Percentiles rank a stretch among this genome's conserved stretches.
Conservation (phyloP, 1,284 basidiomycete genomes). For the Ceratobasidium sp. region DNA sequence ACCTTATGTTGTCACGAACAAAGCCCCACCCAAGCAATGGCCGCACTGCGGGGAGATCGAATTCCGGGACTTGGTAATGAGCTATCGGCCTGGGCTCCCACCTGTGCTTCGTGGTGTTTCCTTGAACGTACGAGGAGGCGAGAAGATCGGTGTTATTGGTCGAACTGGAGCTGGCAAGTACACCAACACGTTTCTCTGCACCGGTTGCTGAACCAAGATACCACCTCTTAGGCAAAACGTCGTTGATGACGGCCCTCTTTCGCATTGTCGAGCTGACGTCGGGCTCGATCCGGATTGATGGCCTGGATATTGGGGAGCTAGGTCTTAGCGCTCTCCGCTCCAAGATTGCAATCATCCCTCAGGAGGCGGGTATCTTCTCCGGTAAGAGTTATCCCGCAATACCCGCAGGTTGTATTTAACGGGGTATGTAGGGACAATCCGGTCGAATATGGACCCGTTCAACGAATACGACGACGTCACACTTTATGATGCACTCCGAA, state of each 20-base stretch:
- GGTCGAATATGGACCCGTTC: conserved; percentile 80
- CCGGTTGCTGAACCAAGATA: conserved; percentile 22
- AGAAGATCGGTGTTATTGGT: conserved; percentile 68
- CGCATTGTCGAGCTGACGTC: conserved; percentile 59
- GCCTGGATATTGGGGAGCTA: conserved; percentile 62
- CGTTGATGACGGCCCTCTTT: conserved; percentile 66
- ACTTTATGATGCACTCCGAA: conserved; percentile 73
- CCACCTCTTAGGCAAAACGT: conserved; percentile 70
- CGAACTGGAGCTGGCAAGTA: conserved; percentile 54
- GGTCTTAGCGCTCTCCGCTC: conserved; percentile 55
- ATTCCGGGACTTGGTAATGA: conserved; percentile 20
- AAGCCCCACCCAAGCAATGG: conserved; percentile 59
- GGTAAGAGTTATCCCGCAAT: conserved; percentile 53
- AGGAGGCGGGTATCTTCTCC: conserved; percentile 68
- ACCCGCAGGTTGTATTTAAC: conserved; percentile 34
- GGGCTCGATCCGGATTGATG: conserved; percentile 62
- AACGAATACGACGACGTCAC: conserved; percentile 68
- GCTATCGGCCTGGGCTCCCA: conserved; percentile 62
- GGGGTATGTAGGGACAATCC: conserved; percentile 66
- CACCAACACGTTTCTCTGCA: not conserved
- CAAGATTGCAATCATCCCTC: conserved; percentile 68
- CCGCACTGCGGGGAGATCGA: conserved; percentile 57
- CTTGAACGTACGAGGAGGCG: conserved; percentile 59
- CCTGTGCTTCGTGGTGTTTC: conserved; percentile 62
- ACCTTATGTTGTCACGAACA: conserved; percentile 69